Percentiles rank a stretch among this genome's conserved stretches.
Evolutionary conservation across 805 yeast species (phyloP).

Genomic region (Jamesozyma gamospora): DNA sequence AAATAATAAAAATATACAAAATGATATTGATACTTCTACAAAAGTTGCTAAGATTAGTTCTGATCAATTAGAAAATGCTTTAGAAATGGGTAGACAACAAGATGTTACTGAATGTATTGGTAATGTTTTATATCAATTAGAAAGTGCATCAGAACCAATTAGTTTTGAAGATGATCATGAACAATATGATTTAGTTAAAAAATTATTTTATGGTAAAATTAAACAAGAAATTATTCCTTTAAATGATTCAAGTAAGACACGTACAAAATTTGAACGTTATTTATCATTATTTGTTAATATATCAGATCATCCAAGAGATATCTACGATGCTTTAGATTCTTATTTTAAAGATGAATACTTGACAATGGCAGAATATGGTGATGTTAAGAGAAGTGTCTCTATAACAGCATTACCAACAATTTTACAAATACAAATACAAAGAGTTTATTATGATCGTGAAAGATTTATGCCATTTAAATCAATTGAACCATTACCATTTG

Average conservation of each 20-base stretch:
- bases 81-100: slow-evolving; percentile 84
- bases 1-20: background rate
- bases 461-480: slow-evolving; percentile 70
- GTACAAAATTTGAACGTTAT: slow-evolving; percentile 63
- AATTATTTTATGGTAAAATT: slow-evolving; percentile 76
- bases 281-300: slow-evolving; percentile 75
- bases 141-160: slow-evolving; percentile 71
- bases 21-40: slow-evolving; percentile 12
- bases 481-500: slow-evolving; percentile 70
- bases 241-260: slow-evolving; percentile 25
- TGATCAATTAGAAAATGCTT: slow-evolving; percentile 63
- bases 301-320: slow-evolving; percentile 77
- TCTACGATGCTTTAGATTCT: slow-evolving; percentile 83
- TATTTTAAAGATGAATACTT: slow-evolving; percentile 64
- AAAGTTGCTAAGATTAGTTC: slow-evolving; percentile 31
- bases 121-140: slow-evolving; percentile 83
- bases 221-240: slow-evolving; percentile 62
- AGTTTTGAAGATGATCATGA: slow-evolving; percentile 62
- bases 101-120: slow-evolving; percentile 97
- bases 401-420: slow-evolving; percentile 67
- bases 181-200: slow-evolving; percentile 72
- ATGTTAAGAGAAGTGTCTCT: slow-evolving; percentile 63
- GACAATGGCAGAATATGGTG: slow-evolving; percentile 56
- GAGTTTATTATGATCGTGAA: slow-evolving; percentile 81
- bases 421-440: slow-evolving; percentile 83